Base-by-base conservation (phyloP, 208 protist species). In the Tritrichomonas foetus region DNA sequence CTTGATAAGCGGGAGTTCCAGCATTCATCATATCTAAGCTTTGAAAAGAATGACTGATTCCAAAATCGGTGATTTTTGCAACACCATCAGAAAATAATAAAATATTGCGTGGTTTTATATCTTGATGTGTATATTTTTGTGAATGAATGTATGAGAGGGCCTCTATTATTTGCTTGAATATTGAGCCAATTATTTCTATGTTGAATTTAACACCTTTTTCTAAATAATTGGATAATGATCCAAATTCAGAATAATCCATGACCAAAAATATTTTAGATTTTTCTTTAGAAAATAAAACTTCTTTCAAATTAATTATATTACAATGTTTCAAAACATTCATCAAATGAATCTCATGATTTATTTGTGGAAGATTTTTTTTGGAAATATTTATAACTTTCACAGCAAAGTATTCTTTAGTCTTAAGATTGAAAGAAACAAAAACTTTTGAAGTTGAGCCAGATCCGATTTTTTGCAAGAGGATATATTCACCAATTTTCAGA, bases 51-150 rank as follows among this genome's bases (percentile, higher is more conserved):
- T 89, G 78, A 36, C 78, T 22, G 47, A 89, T 57, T 39, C 78
- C 78, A 57, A 89, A 89, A 36, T 89, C 78, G 9, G 41, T 61
- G 20, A 89, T 22, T 57, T 89, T 89, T 13, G 78, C 78, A 33
- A 14, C 27, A 57, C 78, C 78, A 57, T 89, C 47, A n/a, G 78
- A 89, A 30, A 89, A 89, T 33, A 89, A n/a, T 61, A 89, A 57
- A 57, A 89, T 89, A 39, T 89, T 89, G 0, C n/a, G 16, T 39
- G 78, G 78, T 30, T 89, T 89, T 11, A 89, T 89, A 20, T 89
- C 78, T 89, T 57, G 33, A 16, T 89, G 78, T 13, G 47, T 33
- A 89, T 57, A 33, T n/a, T 47, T 47, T 39, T 89, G 16, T 33
- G 33, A 20, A 89, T 89, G 78, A 22, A 89, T 25, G 22, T 89